Evolutionary conservation across 2,329 filamentous ascomycete species (phyloP), one percentile per base, ranked within the genome.

Genomic region (Penicillium sp.): DNA sequence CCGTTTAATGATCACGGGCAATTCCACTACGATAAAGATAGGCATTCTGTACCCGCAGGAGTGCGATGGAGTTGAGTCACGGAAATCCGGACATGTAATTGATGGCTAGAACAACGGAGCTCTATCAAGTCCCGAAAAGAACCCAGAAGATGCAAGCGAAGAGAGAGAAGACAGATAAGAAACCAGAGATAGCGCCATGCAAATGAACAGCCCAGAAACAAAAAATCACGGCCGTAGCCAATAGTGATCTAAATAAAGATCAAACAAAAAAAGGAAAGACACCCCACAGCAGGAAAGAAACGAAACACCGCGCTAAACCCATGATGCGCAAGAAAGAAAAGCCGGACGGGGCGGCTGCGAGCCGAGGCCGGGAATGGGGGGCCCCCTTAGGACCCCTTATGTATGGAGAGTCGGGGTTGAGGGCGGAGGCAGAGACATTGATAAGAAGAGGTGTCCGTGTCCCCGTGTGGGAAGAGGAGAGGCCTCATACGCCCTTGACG

Each of bases 401-500:
- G 32, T 13, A 13, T 34, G 3, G 13, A 13, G 34, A 5, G 40
- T 13, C 14, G 47, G 36, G 45, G 22, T 42, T 34, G 39, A 34
- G 36, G 18, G 31, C 29, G 49, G 52, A 39, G 43, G 10, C 32
- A 21, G 14, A 7, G 32, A 24, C 16, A 7, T 8, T 32, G 14
- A 45, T 7, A n/a, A 21, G 18, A 18, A 18, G 18, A 18, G 18
- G 18, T 18, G 18, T 18, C 18, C 14, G 10, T n/a, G 11, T 31
- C 40, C 14, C 16, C 24, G 36, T 32, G 16, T 36, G 51, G 14
- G 11, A 16, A 24, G 31, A 52, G 4, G 31, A 52, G 4, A 16
- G 9, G 11, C 32, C 56, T 69, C 84, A 96, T 74, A 96, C 88
- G 59, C 92, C 92, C 77, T 90, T 92, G 78, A 97, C 94, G 67